These are phyloP conservation scores for Ogataea minuta DNA, from an alignment of 805 yeast species.

Conservation along the genomic window DNA sequence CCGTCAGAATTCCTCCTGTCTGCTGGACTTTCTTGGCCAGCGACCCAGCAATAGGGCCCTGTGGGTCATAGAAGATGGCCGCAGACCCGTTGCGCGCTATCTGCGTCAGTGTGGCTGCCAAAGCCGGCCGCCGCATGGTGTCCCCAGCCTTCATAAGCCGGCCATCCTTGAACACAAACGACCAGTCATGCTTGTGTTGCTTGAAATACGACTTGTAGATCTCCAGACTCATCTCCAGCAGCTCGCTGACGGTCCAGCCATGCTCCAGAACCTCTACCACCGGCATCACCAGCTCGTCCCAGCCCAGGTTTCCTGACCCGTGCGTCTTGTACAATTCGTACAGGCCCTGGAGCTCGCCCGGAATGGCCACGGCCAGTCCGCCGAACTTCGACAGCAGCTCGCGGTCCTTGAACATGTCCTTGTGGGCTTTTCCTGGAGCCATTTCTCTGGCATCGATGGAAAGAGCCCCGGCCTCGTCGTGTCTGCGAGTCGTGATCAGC, in stretches of 20 bases:
- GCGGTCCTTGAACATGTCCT: conserved; percentile 58
- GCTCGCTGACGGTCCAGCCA: conserved; percentile 60
- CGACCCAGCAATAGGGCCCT: conserved; percentile 66
- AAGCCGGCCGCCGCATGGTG: conserved; percentile 50
- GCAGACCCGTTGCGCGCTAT: conserved; percentile 77
- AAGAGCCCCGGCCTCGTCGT: conserved; percentile 45
- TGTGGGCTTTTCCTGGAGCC: conserved; percentile 66
- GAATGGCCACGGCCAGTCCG: conserved; percentile 85
- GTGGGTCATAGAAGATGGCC: conserved; percentile 79
- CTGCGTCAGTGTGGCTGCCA: conserved; percentile 64
- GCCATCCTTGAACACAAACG: conserved; percentile 44
- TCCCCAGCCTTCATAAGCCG: conserved; percentile 54
- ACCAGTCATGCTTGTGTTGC: conserved; percentile 48
- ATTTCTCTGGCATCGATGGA: conserved; percentile 85
- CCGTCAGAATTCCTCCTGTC: conserved; percentile 65
- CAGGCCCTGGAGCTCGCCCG: conserved; percentile 90
- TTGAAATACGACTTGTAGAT: conserved; percentile 35
- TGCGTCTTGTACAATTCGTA: conserved; percentile 55
- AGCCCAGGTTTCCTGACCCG: conserved; percentile 68
- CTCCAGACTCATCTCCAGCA: conserved; percentile 43
- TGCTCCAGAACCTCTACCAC: conserved; percentile 60
- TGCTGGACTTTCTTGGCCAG: conserved; percentile 49
- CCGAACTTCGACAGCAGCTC: conserved; percentile 62
- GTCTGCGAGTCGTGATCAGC: conserved; percentile 51
- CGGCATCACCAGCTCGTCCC: conserved; percentile 75